These are phyloP conservation scores for Zasmidium cellare DNA, from an alignment of 2,329 filamentous ascomycete species.

Conservation along the genomic window DNA sequence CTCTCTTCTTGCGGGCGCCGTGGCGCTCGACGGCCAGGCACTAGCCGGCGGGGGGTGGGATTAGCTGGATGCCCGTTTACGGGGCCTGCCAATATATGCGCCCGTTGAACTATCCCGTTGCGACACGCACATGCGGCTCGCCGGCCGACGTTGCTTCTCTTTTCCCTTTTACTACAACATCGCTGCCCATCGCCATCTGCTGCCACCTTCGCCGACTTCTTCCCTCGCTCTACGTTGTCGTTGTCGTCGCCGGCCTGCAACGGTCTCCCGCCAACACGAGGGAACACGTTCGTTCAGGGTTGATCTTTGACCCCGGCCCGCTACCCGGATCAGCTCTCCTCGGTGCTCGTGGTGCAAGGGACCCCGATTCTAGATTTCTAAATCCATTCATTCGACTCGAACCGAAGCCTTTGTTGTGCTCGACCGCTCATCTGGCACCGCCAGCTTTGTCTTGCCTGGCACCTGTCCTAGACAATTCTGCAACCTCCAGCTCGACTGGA, in stretches of 20 bases:
- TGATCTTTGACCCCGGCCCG: constrained; percentile 15
- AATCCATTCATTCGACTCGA: constrained; percentile 3
- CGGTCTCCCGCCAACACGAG: background rate
- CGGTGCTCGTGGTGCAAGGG: constrained; percentile 19
- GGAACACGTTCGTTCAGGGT: constrained; percentile 7
- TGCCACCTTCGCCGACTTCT: constrained; percentile 3
- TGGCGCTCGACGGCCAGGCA: constrained; percentile 6
- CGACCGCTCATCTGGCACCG: constrained; percentile 1
- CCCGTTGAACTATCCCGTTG: too few species aligned
- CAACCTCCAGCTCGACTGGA: background rate
- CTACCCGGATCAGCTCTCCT: constrained; percentile 5
- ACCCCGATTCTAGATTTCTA: constrained; percentile 17
- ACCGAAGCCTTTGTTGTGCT: constrained; percentile 4
- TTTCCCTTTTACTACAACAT: background rate
- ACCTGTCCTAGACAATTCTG: background rate
- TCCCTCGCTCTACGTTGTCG: constrained; percentile 1
- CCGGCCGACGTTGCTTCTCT: background rate
- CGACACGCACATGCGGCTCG: constrained; percentile 3
- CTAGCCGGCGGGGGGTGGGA: constrained; percentile 9
- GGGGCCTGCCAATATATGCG: constrained; percentile 8
- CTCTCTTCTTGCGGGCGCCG: background rate
- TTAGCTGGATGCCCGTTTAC: constrained; percentile 8
- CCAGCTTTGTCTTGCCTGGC: constrained; percentile 1
- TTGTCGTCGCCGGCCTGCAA: constrained; percentile 6
- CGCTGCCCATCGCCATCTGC: constrained; percentile 22